These are phyloP conservation scores for Pseudogymnoascus sp. DNA, from an alignment of 2,329 filamentous ascomycete species.

Conservation along the genomic window DNA sequence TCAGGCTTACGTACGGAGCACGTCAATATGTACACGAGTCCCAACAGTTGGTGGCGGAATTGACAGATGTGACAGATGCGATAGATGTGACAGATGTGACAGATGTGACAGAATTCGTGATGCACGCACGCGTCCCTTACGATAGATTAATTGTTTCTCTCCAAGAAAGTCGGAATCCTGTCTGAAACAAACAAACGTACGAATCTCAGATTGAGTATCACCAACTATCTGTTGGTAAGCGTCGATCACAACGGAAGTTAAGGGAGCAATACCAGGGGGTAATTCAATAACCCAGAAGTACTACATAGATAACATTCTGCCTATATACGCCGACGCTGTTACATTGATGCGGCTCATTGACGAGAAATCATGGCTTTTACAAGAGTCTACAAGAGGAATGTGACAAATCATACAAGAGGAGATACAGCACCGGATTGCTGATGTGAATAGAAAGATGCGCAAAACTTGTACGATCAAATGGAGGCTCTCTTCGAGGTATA, in stretches of 20 bases:
- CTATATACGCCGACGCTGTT: slow-evolving; percentile 12
- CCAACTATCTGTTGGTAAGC: slow-evolving; percentile 7
- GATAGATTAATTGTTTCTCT: neutral
- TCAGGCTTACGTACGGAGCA: neutral
- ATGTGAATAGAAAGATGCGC: slow-evolving; percentile 12
- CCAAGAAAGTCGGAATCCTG: slow-evolving; percentile 9
- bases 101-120: neutral
- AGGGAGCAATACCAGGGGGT: slow-evolving; percentile 8
- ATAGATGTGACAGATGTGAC: too few species aligned
- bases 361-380: slow-evolving; percentile 13
- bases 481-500: neutral
- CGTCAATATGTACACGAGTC: neutral
- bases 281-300: slow-evolving; percentile 15
- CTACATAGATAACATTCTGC: slow-evolving; percentile 12
- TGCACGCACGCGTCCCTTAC: neutral
- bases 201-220: slow-evolving; percentile 13
- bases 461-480: slow-evolving; percentile 10
- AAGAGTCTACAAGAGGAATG: slow-evolving; percentile 13
- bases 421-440: slow-evolving; percentile 10
- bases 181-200: slow-evolving; percentile 9
- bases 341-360: slow-evolving; percentile 10
- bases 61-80: too few species aligned
- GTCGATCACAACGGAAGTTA: slow-evolving; percentile 9
- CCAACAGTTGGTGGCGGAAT: neutral
- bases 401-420: slow-evolving; percentile 13